These are phyloP conservation scores for Cladobotryum protrusum DNA, from an alignment of 2,329 filamentous ascomycete species.

Conservation along the genomic window DNA sequence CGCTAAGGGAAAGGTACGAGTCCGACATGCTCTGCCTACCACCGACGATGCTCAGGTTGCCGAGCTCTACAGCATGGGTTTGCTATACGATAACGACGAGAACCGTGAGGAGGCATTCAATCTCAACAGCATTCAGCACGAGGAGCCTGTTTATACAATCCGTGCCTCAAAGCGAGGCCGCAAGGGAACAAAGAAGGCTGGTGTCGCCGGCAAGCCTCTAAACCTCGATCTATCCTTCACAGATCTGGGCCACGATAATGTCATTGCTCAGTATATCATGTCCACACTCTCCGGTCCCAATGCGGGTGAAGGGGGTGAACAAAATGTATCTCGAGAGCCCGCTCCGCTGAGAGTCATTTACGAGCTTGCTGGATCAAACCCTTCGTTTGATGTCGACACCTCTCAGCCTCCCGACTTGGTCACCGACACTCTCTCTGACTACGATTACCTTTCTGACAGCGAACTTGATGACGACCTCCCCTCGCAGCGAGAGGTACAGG, in stretches of 20 bases:
- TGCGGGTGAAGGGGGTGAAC: slow-evolving; percentile 15
- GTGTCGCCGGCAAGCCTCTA: slow-evolving; percentile 22
- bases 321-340: slow-evolving; percentile 10
- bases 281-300: slow-evolving; percentile 15
- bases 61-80: slow-evolving; percentile 38
- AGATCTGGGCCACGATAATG: slow-evolving; percentile 34
- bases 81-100: slow-evolving; percentile 38
- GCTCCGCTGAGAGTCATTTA: slow-evolving; percentile 34
- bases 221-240: slow-evolving; percentile 38
- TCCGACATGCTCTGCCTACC: slow-evolving; percentile 16
- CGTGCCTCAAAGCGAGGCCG: slow-evolving; percentile 29
- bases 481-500: slow-evolving; percentile 25
- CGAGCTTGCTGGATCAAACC: slow-evolving; percentile 29
- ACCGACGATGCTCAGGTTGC: slow-evolving; percentile 31
- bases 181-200: slow-evolving; percentile 18
- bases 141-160: slow-evolving; percentile 33
- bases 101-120: slow-evolving; percentile 28
- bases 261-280: slow-evolving; percentile 32
- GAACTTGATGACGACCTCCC: slow-evolving; percentile 28
- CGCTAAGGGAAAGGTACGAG: slow-evolving; percentile 24
- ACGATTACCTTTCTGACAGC: slow-evolving; percentile 32
- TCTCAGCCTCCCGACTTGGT: slow-evolving; percentile 32
- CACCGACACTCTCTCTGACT: slow-evolving; percentile 28
- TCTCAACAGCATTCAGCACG: slow-evolving; percentile 33
- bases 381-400: slow-evolving; percentile 29